Evolutionary conservation across 495 filamentous ascomycete species (phyloP).

Genomic region (Aspergillus campestris): DNA sequence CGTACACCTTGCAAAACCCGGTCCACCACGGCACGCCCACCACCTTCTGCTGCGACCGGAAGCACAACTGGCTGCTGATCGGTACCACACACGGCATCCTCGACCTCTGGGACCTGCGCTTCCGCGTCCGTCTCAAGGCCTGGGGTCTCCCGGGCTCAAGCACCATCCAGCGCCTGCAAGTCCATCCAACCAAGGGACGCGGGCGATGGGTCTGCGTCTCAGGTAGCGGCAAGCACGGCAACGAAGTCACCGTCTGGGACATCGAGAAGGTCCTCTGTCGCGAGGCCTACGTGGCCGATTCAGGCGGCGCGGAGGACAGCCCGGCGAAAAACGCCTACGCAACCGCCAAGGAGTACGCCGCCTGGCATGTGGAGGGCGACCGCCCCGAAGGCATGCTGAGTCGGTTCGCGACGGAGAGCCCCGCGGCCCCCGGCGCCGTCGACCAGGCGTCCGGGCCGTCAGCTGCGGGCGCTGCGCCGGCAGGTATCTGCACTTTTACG

Average conservation of each 20-base stretch:
- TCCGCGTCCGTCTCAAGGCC: slow-evolving; percentile 73
- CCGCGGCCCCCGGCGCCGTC: slow-evolving; percentile 24
- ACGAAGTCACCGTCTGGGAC: slow-evolving; percentile 92
- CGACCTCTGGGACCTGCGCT: slow-evolving; percentile 93
- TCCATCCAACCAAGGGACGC: slow-evolving; percentile 69
- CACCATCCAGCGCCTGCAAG: slow-evolving; percentile 67
- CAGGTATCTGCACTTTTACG: slow-evolving; percentile 42
- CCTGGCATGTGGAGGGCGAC: slow-evolving; percentile 87
- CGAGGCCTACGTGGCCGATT: slow-evolving; percentile 70
- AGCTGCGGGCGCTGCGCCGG: slow-evolving; percentile 3
- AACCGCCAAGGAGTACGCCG: slow-evolving; percentile 62
- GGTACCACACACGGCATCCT: slow-evolving; percentile 91
- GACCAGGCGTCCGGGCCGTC: slow-evolving; percentile 36
- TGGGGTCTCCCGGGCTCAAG: slow-evolving; percentile 82
- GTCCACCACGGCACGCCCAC: slow-evolving; percentile 90
- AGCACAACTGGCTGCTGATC: slow-evolving; percentile 79
- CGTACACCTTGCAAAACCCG: slow-evolving; percentile 80
- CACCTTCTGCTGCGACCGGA: slow-evolving; percentile 80
- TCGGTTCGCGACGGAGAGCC: slow-evolving; percentile 63
- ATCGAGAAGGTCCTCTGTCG: slow-evolving; percentile 81
- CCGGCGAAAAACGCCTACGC: slow-evolving; percentile 21
- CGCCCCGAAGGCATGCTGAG: slow-evolving; percentile 80
- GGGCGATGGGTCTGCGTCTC: slow-evolving; percentile 79
- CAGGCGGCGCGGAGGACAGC: slow-evolving; percentile 7
- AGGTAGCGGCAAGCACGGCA: slow-evolving; percentile 77